Percentiles rank a stretch among this genome's conserved stretches.
phyloP scores from a whole-genome alignment of 1,284 basidiomycete species.

The Lentinus polychrous region DNA sequence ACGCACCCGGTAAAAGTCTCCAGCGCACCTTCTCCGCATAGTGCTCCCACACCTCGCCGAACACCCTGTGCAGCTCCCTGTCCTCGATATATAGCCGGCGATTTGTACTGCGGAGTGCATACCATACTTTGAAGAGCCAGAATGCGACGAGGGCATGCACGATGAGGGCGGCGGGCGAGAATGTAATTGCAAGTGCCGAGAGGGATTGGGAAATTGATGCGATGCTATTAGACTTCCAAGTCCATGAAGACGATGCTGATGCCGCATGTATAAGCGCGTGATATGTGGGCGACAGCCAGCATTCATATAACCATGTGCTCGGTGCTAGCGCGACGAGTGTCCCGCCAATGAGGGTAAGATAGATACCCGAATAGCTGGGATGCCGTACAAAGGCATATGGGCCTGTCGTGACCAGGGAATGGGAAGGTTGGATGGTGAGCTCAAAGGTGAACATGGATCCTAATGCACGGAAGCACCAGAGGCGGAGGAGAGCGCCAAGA shows the following conservation, averaged over 20 bases:
- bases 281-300: slow-evolving; percentile 6
- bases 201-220: neutral
- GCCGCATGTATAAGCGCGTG: slow-evolving; percentile 24
- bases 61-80: slow-evolving; percentile 41
- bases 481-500: slow-evolving; percentile 16
- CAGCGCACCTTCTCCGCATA: slow-evolving; percentile 42
- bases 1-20: slow-evolving; percentile 47
- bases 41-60: slow-evolving; percentile 45
- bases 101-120: slow-evolving; percentile 22
- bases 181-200: slow-evolving; percentile 18
- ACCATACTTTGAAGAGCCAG: slow-evolving; percentile 20
- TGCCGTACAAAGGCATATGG: slow-evolving; percentile 25
- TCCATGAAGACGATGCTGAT: slow-evolving; percentile 5
- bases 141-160: slow-evolving; percentile 19
- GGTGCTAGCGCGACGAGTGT: slow-evolving; percentile 18
- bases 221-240: slow-evolving; percentile 41
- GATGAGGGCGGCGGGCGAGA: slow-evolving; percentile 25
- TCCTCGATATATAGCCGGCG: slow-evolving; percentile 36
- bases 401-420: slow-evolving; percentile 21
- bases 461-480: slow-evolving; percentile 22
- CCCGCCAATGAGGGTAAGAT: slow-evolving; percentile 21
- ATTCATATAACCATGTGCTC: slow-evolving; percentile 22
- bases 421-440: slow-evolving; percentile 20
- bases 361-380: slow-evolving; percentile 25
- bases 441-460: slow-evolving; percentile 26